phyloP scores from a whole-genome alignment of 2,329 filamentous ascomycete genomes.

The Tolypocladium nubicola region DNA sequence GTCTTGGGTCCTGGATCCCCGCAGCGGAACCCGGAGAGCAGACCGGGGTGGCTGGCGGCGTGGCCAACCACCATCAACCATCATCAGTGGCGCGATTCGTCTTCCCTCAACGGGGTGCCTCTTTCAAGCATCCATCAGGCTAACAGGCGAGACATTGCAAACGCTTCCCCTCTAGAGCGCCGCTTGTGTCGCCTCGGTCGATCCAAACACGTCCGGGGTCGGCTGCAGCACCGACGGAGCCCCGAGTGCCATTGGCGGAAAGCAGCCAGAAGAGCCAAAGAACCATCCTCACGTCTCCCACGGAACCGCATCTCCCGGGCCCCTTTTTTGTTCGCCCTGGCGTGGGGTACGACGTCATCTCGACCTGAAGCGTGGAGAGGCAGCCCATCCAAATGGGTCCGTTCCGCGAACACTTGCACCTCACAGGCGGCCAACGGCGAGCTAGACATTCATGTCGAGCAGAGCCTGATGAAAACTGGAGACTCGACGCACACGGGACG shows the following conservation, averaged over 20 bases:
- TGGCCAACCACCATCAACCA: neutral
- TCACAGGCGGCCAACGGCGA: neutral
- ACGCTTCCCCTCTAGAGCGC: too few relatives aligned
- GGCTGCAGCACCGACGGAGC: too few relatives aligned
- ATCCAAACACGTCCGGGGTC: too few relatives aligned
- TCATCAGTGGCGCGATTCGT: neutral
- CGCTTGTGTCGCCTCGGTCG: too few relatives aligned
- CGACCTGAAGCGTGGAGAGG: neutral
- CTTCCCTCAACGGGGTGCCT: neutral
- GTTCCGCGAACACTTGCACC: neutral
- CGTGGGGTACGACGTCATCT: constrained; percentile 8
- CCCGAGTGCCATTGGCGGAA: too few relatives aligned
- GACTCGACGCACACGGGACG: neutral
- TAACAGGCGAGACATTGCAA: too few relatives aligned
- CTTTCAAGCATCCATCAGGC: neutral
- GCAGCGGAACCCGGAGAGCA: too few relatives aligned
- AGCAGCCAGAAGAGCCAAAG: too few relatives aligned
- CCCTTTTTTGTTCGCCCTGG: neutral
- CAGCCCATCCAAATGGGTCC: neutral
- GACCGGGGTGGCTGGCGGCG: too few relatives aligned
- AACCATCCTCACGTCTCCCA: too few relatives aligned
- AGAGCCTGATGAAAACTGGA: neutral
- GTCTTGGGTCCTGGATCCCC: neutral
- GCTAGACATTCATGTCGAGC: neutral
- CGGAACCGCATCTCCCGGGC: neutral